Conservation (phyloP, 148 eudicot genomes). For the Rhododendron kiyosumense region DNA sequence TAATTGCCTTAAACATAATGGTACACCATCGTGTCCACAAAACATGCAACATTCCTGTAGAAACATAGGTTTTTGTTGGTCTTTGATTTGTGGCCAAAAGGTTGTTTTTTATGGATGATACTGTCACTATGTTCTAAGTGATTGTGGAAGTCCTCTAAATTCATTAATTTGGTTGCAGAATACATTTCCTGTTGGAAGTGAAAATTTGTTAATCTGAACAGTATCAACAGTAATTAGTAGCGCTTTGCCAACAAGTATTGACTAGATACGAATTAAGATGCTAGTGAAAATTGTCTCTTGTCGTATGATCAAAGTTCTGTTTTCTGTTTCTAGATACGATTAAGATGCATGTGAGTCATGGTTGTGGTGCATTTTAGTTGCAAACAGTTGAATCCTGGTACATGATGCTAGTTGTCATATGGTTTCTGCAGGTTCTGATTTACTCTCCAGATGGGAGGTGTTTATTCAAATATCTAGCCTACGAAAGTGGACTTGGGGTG, state of each 20-base stretch:
- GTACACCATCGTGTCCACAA: background rate
- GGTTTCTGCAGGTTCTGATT: conserved; percentile 63
- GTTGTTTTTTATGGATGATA: background rate
- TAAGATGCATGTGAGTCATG: background rate
- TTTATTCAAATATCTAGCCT: conserved; percentile 88
- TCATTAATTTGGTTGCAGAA: background rate
- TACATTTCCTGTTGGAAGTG: background rate
- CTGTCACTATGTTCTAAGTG: background rate
- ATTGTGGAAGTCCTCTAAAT: background rate
- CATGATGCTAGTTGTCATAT: background rate
- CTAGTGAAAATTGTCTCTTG: background rate
- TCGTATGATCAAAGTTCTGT: background rate
- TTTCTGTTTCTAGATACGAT: background rate
- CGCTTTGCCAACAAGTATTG: background rate
- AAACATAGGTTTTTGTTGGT: background rate
- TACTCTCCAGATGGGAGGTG: conserved; percentile 95
- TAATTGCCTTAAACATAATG: background rate
- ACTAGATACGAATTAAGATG: too few species aligned
- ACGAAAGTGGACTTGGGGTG: conserved; percentile 95
- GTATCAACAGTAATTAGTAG: background rate
- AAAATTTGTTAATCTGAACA: background rate
- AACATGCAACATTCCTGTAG: background rate
- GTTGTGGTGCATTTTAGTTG: background rate
- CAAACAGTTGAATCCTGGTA: background rate
- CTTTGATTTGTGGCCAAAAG: background rate